Percentiles rank a stretch among this genome's conserved stretches.
Evolutionary conservation across 805 yeast genomes (phyloP).

Genomic region (Clavispora fructus): DNA sequence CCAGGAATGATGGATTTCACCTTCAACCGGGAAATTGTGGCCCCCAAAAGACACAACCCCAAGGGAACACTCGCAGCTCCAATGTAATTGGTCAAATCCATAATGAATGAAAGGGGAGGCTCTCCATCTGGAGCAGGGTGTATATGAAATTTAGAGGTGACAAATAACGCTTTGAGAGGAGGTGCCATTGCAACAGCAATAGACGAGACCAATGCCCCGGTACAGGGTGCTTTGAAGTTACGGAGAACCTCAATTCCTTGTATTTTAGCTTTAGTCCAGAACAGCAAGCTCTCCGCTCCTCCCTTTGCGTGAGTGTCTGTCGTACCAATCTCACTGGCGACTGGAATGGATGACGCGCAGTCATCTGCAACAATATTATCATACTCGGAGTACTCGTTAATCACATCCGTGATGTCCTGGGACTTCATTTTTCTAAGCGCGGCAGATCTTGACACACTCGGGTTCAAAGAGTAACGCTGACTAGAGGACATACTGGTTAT

Average conservation of each 20-base stretch:
- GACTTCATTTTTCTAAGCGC: slow-evolving; percentile 22
- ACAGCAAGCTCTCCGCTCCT: not conserved
- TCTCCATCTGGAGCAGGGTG: slow-evolving; percentile 76
- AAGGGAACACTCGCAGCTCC: slow-evolving; percentile 88
- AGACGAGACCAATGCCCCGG: slow-evolving; percentile 62
- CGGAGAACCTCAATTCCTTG: slow-evolving; percentile 13
- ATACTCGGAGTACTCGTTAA: slow-evolving; percentile 43
- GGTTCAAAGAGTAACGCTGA: slow-evolving; percentile 10
- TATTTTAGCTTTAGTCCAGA: not conserved
- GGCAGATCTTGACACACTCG: slow-evolving; percentile 16
- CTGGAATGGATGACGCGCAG: slow-evolving; percentile 16
- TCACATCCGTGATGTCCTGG: slow-evolving; percentile 35
- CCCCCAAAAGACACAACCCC: slow-evolving; percentile 79
- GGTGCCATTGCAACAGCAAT: slow-evolving; percentile 78
- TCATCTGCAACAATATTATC: slow-evolving; percentile 26
- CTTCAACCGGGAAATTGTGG: slow-evolving; percentile 74
- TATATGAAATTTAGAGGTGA: slow-evolving; percentile 44
- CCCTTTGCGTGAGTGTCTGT: not conserved
- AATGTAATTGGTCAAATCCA: slow-evolving; percentile 74
- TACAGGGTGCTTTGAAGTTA: slow-evolving; percentile 66
- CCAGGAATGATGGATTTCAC: slow-evolving; percentile 59
- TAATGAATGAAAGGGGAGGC: slow-evolving; percentile 80
- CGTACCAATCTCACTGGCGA: slow-evolving; percentile 15
- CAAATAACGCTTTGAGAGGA: slow-evolving; percentile 53
- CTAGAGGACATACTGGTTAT: not conserved